These are phyloP conservation scores for Euphrasia arctica DNA, from an alignment of 305 asterid genomes.

Conservation along the genomic window DNA sequence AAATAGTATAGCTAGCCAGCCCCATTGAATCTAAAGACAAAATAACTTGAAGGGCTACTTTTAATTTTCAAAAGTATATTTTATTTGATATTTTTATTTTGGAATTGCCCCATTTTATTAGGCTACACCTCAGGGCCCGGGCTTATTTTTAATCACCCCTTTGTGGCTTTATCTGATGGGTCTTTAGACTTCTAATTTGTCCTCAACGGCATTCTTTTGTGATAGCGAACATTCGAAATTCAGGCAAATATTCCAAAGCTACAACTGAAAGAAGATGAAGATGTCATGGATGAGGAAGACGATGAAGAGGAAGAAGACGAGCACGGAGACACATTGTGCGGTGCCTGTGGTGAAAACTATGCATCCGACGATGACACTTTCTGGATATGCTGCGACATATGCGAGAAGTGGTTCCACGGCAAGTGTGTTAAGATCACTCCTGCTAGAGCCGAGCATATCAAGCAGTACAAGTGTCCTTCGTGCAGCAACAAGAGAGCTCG, in stretches of 20 bases:
- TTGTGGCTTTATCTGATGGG: background rate
- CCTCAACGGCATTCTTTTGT: slow-evolving; percentile 10
- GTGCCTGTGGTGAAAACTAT: slow-evolving; percentile 57
- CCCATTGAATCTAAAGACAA: background rate
- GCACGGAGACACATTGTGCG: slow-evolving; percentile 64
- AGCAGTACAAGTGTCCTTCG: no score
- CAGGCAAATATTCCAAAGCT: slow-evolving; percentile 36
- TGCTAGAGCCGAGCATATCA: slow-evolving; percentile 66
- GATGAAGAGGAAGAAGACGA: slow-evolving; percentile 46
- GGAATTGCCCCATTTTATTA: background rate
- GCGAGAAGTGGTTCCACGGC: slow-evolving; percentile 88
- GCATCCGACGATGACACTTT: slow-evolving; percentile 43
- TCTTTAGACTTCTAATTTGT: background rate
- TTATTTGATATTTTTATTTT: no score
- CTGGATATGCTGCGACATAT: slow-evolving; percentile 78
- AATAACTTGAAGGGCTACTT: background rate
- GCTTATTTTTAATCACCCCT: background rate
- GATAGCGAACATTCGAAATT: slow-evolving; percentile 44
- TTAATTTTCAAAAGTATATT: background rate
- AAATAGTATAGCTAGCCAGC: background rate
- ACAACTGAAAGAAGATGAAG: slow-evolving; percentile 52
- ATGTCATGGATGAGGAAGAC: slow-evolving; percentile 48
- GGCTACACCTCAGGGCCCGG: background rate
- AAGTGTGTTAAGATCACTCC: slow-evolving; percentile 85
- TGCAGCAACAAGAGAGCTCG: no score